Conservation (phyloP, 164 flowering plant species). For the Magnolia changhungtana region DNA sequence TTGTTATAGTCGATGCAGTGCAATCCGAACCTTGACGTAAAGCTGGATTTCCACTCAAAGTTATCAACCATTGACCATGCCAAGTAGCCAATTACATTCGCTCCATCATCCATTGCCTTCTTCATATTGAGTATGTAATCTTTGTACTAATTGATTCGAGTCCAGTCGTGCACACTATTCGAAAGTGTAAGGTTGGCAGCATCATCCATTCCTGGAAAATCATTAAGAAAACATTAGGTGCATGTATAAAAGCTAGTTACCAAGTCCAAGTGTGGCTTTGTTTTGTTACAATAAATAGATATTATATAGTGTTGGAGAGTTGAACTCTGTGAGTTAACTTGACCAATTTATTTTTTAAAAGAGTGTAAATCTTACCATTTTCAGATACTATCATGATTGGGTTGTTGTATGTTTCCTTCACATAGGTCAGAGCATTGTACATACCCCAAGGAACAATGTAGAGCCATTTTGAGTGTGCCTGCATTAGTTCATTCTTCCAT, state of each 20-base stretch:
- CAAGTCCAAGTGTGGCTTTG: no score
- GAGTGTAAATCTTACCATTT: conserved; percentile 13
- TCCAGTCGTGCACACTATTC: conserved; percentile 51
- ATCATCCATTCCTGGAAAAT: conserved; percentile 70
- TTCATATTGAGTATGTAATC: conserved; percentile 49
- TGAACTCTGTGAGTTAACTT: no score
- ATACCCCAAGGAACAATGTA: conserved; percentile 25
- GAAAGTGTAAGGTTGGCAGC: conserved; percentile 59
- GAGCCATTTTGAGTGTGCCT: conserved; percentile 24
- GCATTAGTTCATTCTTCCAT: not conserved
- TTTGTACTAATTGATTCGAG: conserved; percentile 56
- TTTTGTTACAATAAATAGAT: not conserved
- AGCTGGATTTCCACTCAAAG: conserved; percentile 16
- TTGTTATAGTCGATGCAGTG: conserved; percentile 7
- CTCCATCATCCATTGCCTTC: conserved; percentile 47
- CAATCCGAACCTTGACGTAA: conserved; percentile 10
- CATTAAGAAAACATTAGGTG: not conserved
- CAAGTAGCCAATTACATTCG: conserved; percentile 8
- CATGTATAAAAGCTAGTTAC: no score
- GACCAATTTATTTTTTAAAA: no score
- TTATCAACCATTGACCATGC: conserved; percentile 19
- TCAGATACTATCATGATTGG: conserved; percentile 19
- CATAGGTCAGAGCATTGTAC: conserved; percentile 21
- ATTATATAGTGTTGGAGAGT: no score
- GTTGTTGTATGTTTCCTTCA: conserved; percentile 19